Evolutionary conservation across 106 monocot species (phyloP).

Genomic region (Triglochin maritima): DNA sequence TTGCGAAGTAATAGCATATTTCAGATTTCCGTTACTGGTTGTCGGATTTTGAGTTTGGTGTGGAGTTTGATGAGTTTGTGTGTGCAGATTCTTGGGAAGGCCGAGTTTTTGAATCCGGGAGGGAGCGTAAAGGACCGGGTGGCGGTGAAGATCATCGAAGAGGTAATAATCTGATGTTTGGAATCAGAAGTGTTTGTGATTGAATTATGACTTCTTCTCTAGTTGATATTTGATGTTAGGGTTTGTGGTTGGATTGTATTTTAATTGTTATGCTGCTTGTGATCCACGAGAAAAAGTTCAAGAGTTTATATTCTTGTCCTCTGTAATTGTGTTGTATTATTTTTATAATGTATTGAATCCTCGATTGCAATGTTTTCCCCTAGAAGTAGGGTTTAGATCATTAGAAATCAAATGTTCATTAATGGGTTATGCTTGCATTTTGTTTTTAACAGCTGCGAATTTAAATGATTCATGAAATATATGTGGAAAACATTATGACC

Average conservation of each 20-base stretch:
- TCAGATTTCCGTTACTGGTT: background rate
- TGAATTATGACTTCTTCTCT: background rate
- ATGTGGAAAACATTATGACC: too few relatives aligned
- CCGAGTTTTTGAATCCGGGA: slow-evolving; percentile 94
- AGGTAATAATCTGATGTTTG: slow-evolving; percentile 36
- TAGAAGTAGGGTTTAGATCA: too few relatives aligned
- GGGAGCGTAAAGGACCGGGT: slow-evolving; percentile 96
- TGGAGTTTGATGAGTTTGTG: background rate
- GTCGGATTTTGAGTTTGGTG: background rate
- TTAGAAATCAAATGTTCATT: too few relatives aligned
- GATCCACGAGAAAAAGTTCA: too few relatives aligned
- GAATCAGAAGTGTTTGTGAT: background rate
- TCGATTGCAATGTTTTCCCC: too few relatives aligned
- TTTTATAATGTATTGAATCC: too few relatives aligned
- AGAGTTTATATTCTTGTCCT: too few relatives aligned
- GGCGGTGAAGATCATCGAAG: slow-evolving; percentile 92
- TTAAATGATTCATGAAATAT: too few relatives aligned
- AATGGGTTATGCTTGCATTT: too few relatives aligned
- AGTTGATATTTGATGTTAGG: background rate
- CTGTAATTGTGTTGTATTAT: too few relatives aligned
- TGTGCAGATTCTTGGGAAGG: slow-evolving; percentile 86
- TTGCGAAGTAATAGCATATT: slow-evolving; percentile 55
- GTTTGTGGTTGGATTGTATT: background rate
- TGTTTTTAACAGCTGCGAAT: too few relatives aligned
- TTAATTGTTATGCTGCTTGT: too few relatives aligned